Base-by-base conservation (phyloP, 148 eudicot genomes). In the Cornus florida region DNA sequence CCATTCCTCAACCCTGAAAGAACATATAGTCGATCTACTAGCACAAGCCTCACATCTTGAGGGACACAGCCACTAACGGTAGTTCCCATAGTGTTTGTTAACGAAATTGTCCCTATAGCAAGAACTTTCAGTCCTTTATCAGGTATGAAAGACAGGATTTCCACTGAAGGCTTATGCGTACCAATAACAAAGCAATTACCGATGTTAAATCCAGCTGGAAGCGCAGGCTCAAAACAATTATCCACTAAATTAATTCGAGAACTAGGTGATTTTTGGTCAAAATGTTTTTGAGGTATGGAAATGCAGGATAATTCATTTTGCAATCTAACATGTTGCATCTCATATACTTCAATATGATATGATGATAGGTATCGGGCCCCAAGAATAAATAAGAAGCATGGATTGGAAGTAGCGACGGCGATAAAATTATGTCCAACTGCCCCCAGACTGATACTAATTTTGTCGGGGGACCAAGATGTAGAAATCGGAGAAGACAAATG, bases 131-230 rank as follows among this genome's bases (percentile, higher is more conserved):
- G 83, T 77, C 97, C 97, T 85, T 84, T 86, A 75, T 90, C 88
- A 33, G 71, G 85, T 69, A 79, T 69, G 85, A 89, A 93, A 57
- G 91, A 90, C 67, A 95, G 38, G 68, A 95, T 86, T 86, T 95
- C 99, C 69, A 95, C 97, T 31, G 99, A 95, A 83, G 99, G 99
- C 82, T 87, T 95, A 81, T 95, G 99, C 17, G 99, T 93, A 69
- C 99, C 99, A 82, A 95, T 89, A 69, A 93, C 93, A 84, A 95
- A 88, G 33, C 82, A 78, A 48, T 77, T 83, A 73, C 87, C 88
- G 75, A 79, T 41, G 79, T 85, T 86, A 69, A 86, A 82, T 79
- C 89, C 91, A 84, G 66, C 74, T 16, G 91, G 86, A 82, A 84
- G 76, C 69, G 89, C 69, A 77, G 72, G 6, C 43, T 39, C 64